These are phyloP conservation scores for Verbascum thapsus DNA, from an alignment of 257 asterid genomes.

Conservation along the genomic window DNA sequence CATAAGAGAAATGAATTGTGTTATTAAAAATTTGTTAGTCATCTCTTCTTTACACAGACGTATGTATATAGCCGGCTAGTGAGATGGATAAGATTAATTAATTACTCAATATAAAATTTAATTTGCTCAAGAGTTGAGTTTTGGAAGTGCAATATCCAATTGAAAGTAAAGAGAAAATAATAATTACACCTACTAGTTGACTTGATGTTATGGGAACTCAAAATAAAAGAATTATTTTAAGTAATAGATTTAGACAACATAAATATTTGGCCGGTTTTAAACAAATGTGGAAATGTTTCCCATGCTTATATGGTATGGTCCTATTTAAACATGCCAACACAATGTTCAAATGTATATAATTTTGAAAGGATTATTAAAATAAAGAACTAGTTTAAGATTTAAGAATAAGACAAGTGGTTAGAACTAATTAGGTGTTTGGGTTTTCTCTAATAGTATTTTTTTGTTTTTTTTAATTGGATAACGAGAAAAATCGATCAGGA, in stretches of 20 bases:
- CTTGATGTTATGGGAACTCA: neutral
- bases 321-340: conserved; percentile 15
- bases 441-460: no score
- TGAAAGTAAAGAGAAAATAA: neutral
- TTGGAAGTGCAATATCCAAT: neutral
- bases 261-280: conserved; percentile 23
- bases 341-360: neutral
- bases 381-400: neutral
- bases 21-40: no score
- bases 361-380: neutral
- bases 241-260: conserved; percentile 7
- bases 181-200: conserved; percentile 27
- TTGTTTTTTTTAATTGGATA: no score
- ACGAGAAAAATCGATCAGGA: no score
- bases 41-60: no score
- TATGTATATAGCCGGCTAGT: conserved; percentile 3
- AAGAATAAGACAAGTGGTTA: conserved; percentile 4
- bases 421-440: no score
- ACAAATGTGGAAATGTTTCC: conserved; percentile 23
- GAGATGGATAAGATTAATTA: neutral
- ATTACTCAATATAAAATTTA: no score
- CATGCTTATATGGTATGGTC: conserved; percentile 22
- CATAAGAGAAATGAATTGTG: no score
- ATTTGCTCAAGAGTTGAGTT: conserved; percentile 27
- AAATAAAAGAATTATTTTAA: neutral